Conservation (phyloP, 2,329 filamentous ascomycete genomes). For the Neophaeococcomyces mojaviensis region DNA sequence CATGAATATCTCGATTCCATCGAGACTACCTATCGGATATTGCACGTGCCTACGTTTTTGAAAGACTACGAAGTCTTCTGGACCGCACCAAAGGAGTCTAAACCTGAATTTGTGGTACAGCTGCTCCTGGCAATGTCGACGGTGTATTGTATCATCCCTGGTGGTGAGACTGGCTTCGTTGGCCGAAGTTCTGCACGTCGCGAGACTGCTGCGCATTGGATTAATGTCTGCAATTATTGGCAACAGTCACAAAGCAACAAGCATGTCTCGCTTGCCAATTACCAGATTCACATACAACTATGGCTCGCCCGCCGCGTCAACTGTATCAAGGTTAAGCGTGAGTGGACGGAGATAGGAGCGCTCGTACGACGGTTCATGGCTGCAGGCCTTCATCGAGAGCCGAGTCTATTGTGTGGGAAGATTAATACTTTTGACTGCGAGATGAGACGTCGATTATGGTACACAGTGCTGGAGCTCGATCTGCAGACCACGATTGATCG, state of each 20-base stretch:
- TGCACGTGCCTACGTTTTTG: constrained; percentile 52
- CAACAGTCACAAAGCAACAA: constrained; percentile 40
- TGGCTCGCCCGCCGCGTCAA: constrained; percentile 42
- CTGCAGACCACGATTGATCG: constrained; percentile 48
- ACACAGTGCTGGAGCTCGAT: constrained; percentile 50
- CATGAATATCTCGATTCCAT: constrained; percentile 41
- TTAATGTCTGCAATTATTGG: constrained; percentile 20
- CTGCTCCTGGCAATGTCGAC: constrained; percentile 18
- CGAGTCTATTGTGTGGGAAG: constrained; percentile 30
- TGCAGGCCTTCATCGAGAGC: constrained; percentile 44
- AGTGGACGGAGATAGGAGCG: constrained; percentile 42
- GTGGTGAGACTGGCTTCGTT: constrained; percentile 11
- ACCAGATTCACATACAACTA: constrained; percentile 43
- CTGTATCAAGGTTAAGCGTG: constrained; percentile 43
- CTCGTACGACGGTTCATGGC: constrained; percentile 43
- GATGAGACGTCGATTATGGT: constrained; percentile 51
- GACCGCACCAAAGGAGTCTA: constrained; percentile 23
- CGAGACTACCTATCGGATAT: constrained; percentile 50
- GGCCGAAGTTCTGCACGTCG: constrained; percentile 16
- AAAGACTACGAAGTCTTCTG: constrained; percentile 50
- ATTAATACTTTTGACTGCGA: constrained; percentile 42
- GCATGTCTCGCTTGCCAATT: constrained; percentile 40
- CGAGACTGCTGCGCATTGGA: constrained; percentile 18
- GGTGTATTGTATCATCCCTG: constrained; percentile 13
- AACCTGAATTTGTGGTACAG: constrained; percentile 17